Base-by-base conservation (phyloP, 2,329 filamentous ascomycete species). In the Colletotrichum brevisporum region DNA sequence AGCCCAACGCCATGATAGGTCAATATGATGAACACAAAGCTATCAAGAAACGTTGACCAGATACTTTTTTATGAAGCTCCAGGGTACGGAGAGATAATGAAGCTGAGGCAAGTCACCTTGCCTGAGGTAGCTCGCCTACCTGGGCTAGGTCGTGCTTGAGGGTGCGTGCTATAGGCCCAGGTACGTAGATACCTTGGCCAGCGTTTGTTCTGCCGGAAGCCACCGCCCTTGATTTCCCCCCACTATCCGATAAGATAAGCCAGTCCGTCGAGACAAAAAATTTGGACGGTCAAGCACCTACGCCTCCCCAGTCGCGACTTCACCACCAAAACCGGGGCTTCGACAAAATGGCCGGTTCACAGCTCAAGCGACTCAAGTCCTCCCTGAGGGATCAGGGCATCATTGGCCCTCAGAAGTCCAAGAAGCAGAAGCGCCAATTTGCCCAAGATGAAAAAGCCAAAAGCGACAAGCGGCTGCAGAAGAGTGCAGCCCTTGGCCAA, bases 301-400 rank as follows among this genome's bases (percentile, higher is more conserved):
- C 47, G 26, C 39, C 50, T 45, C 36, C 9, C 31, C 31, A 39
- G 57, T 50, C 50, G 60, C 61, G 41, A 55, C 62, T 60, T 50
- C 65, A 55, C 64, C 57, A 48, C 53, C 59, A 50, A 41, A 61
- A 59, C 36, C 26, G 26, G 24, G 39, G 31, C 27, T 31, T 53
- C 31, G 39, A 70, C 67, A 83, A 75, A 63, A 99, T 99, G 96
- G 91, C 95, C 74, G 94, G 95, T 71, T 99, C 97, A 13, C 97
- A 99, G 84, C 88, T 99, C 67, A 99, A 98, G 83, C 92, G 95
- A 81, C 88, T 99, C 52, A 99, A 98, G 83, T 88, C 93, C 74
- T 97, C 95, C 10, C 87, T 99, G 54, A 89, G 91, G 71, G 94
- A 98, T 67, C 93, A 95, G 77, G 96, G 96, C 63, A 91, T 99